Evolutionary conservation across 352 stramenopile genomes (phyloP).

Genomic region (Phytophthora pisi): DNA sequence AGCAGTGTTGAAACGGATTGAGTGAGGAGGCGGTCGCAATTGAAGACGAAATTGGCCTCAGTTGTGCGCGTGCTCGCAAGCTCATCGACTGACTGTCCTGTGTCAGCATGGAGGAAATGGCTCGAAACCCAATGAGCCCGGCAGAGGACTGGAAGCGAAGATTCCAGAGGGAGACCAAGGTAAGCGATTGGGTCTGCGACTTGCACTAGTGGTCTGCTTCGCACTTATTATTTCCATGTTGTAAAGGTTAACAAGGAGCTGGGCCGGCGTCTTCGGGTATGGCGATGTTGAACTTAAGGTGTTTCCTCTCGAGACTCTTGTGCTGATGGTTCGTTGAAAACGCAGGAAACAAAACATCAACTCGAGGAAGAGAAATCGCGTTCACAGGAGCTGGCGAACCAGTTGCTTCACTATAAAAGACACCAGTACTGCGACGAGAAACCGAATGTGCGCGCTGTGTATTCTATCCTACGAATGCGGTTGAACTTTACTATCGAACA

Average conservation of each 20-base stretch:
- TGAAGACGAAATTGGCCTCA: constrained; percentile 24
- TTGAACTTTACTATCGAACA: not conserved
- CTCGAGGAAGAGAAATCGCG: constrained; percentile 46
- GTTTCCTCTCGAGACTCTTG: not conserved
- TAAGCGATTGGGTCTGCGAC: constrained; percentile 15
- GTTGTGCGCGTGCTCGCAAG: not conserved
- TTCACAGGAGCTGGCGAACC: constrained; percentile 38
- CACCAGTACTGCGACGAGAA: constrained; percentile 15
- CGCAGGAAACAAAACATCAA: constrained; percentile 56
- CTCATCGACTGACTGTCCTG: not conserved
- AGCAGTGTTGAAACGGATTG: constrained; percentile 30
- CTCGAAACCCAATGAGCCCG: constrained; percentile 8
- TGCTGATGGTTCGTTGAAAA: not conserved
- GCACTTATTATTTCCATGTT: constrained; percentile 3
- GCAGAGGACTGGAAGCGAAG: constrained; percentile 67
- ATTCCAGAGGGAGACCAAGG: constrained; percentile 72
- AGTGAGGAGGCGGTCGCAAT: constrained; percentile 29
- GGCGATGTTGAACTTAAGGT: not conserved
- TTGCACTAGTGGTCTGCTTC: not conserved
- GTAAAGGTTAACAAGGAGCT: constrained; percentile 80
- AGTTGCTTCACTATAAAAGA: constrained; percentile 39
- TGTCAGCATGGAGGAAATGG: constrained; percentile 18
- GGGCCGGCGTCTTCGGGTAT: constrained; percentile 61
- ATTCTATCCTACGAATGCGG: not conserved
- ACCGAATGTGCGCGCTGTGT: constrained; percentile 8